Evolutionary conservation across 2,329 filamentous ascomycete species (phyloP).

Genomic region (Trichoderma pleuroti): DNA sequence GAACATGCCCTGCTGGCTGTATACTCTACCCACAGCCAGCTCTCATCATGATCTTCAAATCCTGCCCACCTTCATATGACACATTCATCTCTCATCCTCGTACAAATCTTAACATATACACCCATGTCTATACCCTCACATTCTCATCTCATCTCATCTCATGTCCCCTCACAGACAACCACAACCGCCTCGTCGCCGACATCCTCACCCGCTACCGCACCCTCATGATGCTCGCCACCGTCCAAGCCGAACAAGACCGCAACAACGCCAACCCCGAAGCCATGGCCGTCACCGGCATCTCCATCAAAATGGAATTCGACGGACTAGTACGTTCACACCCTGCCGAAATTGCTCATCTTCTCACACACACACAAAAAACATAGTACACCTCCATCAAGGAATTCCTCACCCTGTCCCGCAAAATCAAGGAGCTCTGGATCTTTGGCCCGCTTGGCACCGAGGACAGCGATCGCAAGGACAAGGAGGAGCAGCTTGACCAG

Average conservation of each 20-base stretch:
- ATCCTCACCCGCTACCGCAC: slow-evolving; percentile 43
- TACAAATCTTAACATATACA: background rate
- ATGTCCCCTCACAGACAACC: slow-evolving; percentile 34
- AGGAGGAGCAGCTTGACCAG: slow-evolving; percentile 36
- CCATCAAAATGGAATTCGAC: slow-evolving; percentile 46
- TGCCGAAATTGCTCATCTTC: background rate
- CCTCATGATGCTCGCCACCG: slow-evolving; percentile 43
- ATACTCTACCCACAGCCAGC: background rate
- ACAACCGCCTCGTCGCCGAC: slow-evolving; percentile 44
- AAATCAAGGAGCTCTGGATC: slow-evolving; percentile 46
- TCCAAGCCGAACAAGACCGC: slow-evolving; percentile 39
- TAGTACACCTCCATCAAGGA: slow-evolving; percentile 46
- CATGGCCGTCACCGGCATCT: slow-evolving; percentile 42
- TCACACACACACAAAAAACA: background rate
- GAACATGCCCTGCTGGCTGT: background rate
- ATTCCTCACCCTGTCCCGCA: slow-evolving; percentile 42
- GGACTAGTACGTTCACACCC: slow-evolving; percentile 35
- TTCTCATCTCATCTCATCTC: background rate
- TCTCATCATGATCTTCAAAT: background rate
- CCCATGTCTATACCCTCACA: background rate
- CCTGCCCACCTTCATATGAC: background rate
- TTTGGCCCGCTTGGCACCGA: slow-evolving; percentile 41
- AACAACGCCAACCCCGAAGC: slow-evolving; percentile 40
- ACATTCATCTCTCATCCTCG: background rate
- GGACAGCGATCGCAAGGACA: slow-evolving; percentile 34